Percentiles rank a stretch among this genome's conserved stretches.
These are phyloP conservation scores for Russula virescens DNA, from an alignment of 768 basidiomycete species.

Conservation along the genomic window DNA sequence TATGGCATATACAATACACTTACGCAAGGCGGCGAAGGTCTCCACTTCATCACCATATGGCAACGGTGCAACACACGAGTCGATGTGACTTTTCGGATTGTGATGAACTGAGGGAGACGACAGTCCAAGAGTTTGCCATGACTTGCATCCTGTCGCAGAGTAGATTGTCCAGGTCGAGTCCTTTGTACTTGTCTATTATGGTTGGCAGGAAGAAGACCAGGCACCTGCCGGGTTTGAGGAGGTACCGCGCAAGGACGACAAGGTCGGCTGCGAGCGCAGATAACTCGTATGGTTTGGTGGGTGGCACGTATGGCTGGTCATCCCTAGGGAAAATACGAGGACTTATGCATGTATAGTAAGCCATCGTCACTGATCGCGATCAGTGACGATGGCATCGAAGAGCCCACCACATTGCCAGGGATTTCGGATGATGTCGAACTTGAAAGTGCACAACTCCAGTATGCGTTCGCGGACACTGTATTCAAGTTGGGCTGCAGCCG, in stretches of 20 bases:
- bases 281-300: no score
- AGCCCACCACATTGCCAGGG: slow-evolving; percentile 86
- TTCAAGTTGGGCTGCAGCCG: no score
- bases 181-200: slow-evolving; percentile 84
- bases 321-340: no score
- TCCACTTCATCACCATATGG: neutral
- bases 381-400: slow-evolving; percentile 92
- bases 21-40: neutral
- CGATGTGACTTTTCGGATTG: slow-evolving; percentile 67
- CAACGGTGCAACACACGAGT: slow-evolving; percentile 24
- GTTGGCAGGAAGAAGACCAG: slow-evolving; percentile 96
- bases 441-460: slow-evolving; percentile 81
- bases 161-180: slow-evolving; percentile 73
- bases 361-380: slow-evolving; percentile 45
- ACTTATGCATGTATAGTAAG: neutral
- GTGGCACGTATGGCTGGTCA: no score
- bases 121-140: slow-evolving; percentile 67
- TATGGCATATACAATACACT: no score
- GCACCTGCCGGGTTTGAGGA: slow-evolving; percentile 80
- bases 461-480: slow-evolving; percentile 73
- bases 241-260: slow-evolving; percentile 28
- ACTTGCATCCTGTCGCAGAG: slow-evolving; percentile 86
- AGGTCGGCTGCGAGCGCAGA: slow-evolving; percentile 29
- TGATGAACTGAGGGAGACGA: slow-evolving; percentile 65
- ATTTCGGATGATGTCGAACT: slow-evolving; percentile 86